Evolutionary conservation across 1,139 yeast genomes (phyloP).

Genomic region (Geotrichum candidum): DNA sequence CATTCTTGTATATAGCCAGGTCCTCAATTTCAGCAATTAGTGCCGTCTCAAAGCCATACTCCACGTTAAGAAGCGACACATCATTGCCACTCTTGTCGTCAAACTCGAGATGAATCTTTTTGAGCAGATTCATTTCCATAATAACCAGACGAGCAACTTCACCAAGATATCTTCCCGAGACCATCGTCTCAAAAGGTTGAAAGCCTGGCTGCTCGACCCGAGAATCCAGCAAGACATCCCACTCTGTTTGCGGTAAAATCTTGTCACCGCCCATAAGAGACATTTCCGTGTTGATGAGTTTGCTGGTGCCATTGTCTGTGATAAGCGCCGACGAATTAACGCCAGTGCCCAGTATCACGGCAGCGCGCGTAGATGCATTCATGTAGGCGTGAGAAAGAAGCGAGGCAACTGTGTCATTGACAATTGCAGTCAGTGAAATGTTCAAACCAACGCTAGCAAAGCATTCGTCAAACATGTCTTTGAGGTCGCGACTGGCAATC

Average conservation of each 20-base stretch:
- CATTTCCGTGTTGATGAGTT: conserved; percentile 33
- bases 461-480: conserved; percentile 52
- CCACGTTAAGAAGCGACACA: conserved; percentile 38
- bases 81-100: conserved; percentile 34
- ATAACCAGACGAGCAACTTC: conserved; percentile 69
- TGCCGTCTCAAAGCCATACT: conserved; percentile 27
- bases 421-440: conserved; percentile 69
- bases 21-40: conserved; percentile 30
- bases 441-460: conserved; percentile 46
- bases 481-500: conserved; percentile 70
- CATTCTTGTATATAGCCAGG: not conserved
- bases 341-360: conserved; percentile 89
- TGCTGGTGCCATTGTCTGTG: conserved; percentile 21
- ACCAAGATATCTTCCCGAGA: conserved; percentile 84
- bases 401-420: conserved; percentile 88
- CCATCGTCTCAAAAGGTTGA: conserved; percentile 81
- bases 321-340: conserved; percentile 50
- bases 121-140: conserved; percentile 52
- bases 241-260: conserved; percentile 63
- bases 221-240: conserved; percentile 62
- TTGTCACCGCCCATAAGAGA: conserved; percentile 31
- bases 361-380: conserved; percentile 59
- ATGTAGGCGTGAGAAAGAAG: conserved; percentile 71
- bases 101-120: conserved; percentile 12
- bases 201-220: conserved; percentile 66